Evolutionary conservation across 768 basidiomycete genomes (phyloP), one percentile per base, ranked within the genome.

Genomic region (Inosperma sp.): DNA sequence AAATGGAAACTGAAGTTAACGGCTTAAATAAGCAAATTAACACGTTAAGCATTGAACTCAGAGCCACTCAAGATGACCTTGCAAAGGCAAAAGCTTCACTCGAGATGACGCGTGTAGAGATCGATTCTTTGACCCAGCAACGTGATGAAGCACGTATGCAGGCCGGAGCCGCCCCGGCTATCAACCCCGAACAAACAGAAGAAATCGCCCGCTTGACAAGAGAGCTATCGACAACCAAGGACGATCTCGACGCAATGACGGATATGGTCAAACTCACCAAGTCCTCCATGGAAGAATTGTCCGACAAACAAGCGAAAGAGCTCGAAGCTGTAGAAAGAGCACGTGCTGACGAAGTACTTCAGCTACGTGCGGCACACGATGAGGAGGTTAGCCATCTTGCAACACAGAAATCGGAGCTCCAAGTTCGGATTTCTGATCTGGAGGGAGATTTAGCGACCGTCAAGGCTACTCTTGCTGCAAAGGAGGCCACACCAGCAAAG

Each of bases 1-100:
- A 65, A 4, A 71, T 87, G 14, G 82, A 84, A 49, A 75, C 74
- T 14, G 76, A 86, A 57, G 70, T 79, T 33, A 72, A 74, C 47
- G 64, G 64, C 0, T 67, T 84, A 17, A 80, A 83, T 67, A 89
- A 89, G 70, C 77, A 78, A 59, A 75, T 87, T 44, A 72, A 71
- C 48, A 77, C 68, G 43, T 72, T 84, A 54, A 79, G 70, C 49
- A 69, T 91, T 25, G 88, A 92, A 57, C 77, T 93, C 35, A 89
- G 85, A 60, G 91, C 89, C 12, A 89, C 91, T 0, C 81, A 84
- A 60, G 89, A 93, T 54, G 89, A 92, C 63, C 81, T 93, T 29
- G 61, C 74, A 3, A 92, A 90, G 71, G 76, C 86, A 5, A 92
- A 93, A 65, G 62, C 77, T 1, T 68, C 78, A 21, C 60, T 83